A percentile compares a stretch with the other conserved stretches of the same genome.
phyloP scores from a whole-genome alignment of 345 rosid genomes.

The Hibiscus trionum region DNA sequence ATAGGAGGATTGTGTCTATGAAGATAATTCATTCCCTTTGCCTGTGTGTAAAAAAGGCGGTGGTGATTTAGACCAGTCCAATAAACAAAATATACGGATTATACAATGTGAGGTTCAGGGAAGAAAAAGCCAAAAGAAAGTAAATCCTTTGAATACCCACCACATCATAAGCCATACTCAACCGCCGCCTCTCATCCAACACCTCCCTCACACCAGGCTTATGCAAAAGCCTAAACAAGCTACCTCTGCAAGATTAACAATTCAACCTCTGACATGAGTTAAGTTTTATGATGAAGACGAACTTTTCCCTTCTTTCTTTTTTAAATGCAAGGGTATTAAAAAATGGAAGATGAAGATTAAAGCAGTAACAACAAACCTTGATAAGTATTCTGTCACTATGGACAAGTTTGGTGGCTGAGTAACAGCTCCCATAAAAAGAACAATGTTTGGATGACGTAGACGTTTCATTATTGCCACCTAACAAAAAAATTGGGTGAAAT shows the following conservation, averaged over 20 bases:
- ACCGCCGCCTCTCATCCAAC: conserved; percentile 87
- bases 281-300: neutral
- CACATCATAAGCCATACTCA: conserved; percentile 98
- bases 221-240: conserved; percentile 89
- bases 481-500: conserved; percentile 6
- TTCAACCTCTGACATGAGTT: neutral
- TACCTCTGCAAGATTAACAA: conserved; percentile 62
- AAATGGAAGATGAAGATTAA: neutral
- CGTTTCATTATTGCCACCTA: conserved; percentile 99
- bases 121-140: neutral
- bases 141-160: conserved; percentile 33
- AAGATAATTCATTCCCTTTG: conserved; percentile 99
- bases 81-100: neutral
- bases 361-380: conserved; percentile 49
- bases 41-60: conserved; percentile 40
- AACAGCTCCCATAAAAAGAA: conserved; percentile 99
- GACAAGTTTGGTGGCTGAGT: conserved; percentile 95
- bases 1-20: conserved; percentile 91
- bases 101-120: neutral
- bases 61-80: conserved; percentile 11
- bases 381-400: conserved; percentile 94
- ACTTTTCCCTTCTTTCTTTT: neutral
- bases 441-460: conserved; percentile 96
- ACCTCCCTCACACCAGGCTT: conserved; percentile 75
- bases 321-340: neutral